Base-by-base conservation (phyloP, 805 yeast genomes). In the Candida sithepensis region DNA sequence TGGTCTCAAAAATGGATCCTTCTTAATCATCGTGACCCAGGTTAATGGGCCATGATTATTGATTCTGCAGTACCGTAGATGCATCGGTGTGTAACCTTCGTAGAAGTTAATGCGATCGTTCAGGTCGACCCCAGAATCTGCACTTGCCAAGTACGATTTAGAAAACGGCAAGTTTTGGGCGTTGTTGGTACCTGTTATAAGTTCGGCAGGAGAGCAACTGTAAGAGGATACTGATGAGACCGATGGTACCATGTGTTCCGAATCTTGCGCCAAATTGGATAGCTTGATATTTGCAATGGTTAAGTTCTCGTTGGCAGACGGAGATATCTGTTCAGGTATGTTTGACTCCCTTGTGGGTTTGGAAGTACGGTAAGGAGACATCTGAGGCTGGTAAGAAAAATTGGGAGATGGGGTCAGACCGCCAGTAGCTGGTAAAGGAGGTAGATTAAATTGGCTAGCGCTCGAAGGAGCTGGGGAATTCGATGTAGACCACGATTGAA, bases 21-120 rank as follows among this genome's bases (percentile, higher is more conserved):
- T 77, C 46, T 71, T 69, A 45, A 79, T 60, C 22, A 75, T 47
- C 0, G 84, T 62, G 3, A 74, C 53, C 74, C 81, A 74, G 1
- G 82, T 61, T 32, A 78, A 67, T 0, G 84, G 80, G 1, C 84
- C 85, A 59, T 71, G 74, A 53, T 73, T 72, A 49, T 70, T 68
- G 28, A 73, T 61, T 39, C 78, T 61, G 3, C 72, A 64, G 42
- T 68, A 71, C 23, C 67, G 68, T 16, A 69, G 50, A 44, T 71
- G 61, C 46, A 77, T 66, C 0, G 84, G 74, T 3, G 70, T 52
- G 52, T 68, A 69, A 2, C 75, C 77, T 0, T 61, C 63, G 49
- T 69, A 73, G 30, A 78, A 65, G 44, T 74, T 68, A 6, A 79
- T 63, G 1, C 48, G 47, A 12, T 73, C 79, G 19, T 68, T 59